Percentiles rank a stretch among this genome's conserved stretches.
phyloP scores from a whole-genome alignment of 768 basidiomycete species.

The Suillus americanus region DNA sequence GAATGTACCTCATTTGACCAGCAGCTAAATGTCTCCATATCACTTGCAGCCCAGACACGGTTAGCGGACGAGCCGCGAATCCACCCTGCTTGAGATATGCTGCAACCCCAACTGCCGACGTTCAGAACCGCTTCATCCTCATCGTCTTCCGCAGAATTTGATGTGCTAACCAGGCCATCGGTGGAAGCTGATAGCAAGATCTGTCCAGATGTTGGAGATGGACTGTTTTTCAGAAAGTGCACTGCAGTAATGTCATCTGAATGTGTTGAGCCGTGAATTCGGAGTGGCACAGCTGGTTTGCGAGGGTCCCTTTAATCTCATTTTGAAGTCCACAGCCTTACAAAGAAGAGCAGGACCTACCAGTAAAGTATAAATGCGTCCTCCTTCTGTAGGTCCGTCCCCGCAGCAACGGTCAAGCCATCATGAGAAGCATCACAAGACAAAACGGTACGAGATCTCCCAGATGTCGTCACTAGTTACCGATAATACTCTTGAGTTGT shows the following conservation, averaged over 20 bases:
- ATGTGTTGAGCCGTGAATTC: constrained; percentile 83
- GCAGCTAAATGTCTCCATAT: constrained; percentile 91
- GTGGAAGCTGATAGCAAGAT: constrained; percentile 79
- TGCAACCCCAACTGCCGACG: constrained; percentile 86
- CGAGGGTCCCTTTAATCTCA: constrained; percentile 71
- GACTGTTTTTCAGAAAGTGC: constrained; percentile 40
- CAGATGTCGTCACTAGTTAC: constrained; percentile 47
- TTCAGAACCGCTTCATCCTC: constrained; percentile 84
- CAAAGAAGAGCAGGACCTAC: constrained; percentile 37
- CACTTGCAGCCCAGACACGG: constrained; percentile 80
- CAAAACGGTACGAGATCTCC: constrained; percentile 46
- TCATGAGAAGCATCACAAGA: constrained; percentile 71
- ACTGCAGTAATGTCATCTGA: constrained; percentile 90
- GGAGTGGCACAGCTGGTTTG: constrained; percentile 65
- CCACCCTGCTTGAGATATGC: constrained; percentile 78
- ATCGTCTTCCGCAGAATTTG: constrained; percentile 71
- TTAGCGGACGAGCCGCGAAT: constrained; percentile 36
- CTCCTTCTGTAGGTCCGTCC: constrained; percentile 77
- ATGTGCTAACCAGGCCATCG: constrained; percentile 78
- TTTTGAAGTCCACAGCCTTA: neutral
- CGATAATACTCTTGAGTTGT: constrained; percentile 37
- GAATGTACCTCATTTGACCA: constrained; percentile 71
- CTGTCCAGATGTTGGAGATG: constrained; percentile 37
- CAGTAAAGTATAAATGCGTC: constrained; percentile 87
- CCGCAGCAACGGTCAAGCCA: constrained; percentile 75